Evolutionary conservation across 2,329 filamentous ascomycete genomes (phyloP).

Genomic region (Sporothrix dimorphospora): DNA sequence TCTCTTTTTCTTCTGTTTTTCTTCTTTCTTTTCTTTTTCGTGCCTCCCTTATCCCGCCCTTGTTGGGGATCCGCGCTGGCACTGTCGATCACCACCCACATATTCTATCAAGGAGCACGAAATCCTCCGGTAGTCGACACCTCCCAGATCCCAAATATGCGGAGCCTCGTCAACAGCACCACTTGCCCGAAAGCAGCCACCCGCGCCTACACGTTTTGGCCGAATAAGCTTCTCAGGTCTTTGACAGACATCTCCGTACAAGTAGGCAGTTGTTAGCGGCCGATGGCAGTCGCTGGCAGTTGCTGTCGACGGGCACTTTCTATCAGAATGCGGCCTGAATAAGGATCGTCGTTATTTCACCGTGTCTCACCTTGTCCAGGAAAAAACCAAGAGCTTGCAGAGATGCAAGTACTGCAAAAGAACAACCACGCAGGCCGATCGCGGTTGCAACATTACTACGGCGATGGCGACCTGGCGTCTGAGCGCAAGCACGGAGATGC

Average conservation of each 20-base stretch:
- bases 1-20: not conserved
- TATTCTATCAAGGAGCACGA: conserved; percentile 1
- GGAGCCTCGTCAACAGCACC: conserved; percentile 8
- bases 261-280: not conserved
- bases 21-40: not conserved
- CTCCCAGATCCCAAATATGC: not conserved
- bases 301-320: not conserved
- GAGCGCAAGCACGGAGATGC: not conserved
- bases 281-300: not conserved
- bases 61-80: not conserved
- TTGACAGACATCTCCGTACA: not conserved
- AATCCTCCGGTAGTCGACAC: not conserved
- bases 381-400: not conserved
- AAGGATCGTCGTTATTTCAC: conserved; percentile 21
- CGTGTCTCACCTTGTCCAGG: conserved; percentile 10
- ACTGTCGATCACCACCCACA: conserved; percentile 3
- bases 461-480: not conserved
- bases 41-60: not conserved
- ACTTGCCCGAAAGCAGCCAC: not conserved
- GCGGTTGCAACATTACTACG: not conserved
- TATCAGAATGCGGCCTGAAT: conserved; percentile 15
- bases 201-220: not conserved
- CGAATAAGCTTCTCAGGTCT: conserved; percentile 8
- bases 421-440: not conserved
- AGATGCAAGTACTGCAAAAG: conserved; percentile 2